Base-by-base conservation (phyloP, 345 rosid genomes). In the Eucalyptus virginea region DNA sequence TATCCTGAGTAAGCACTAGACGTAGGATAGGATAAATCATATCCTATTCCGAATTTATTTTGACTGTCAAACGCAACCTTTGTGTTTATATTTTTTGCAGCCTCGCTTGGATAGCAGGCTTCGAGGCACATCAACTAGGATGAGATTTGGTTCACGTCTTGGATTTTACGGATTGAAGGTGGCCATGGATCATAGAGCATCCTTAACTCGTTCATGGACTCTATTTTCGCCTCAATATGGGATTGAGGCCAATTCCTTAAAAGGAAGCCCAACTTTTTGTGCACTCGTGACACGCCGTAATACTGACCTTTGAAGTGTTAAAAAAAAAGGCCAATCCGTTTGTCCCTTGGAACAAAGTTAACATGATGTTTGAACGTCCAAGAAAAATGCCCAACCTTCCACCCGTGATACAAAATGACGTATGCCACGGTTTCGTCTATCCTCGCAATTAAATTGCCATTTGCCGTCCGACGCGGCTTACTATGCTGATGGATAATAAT, bases 1-100 rank as follows among this genome's bases (percentile, higher is more conserved):
- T 52, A 52, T 52, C 2, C 0, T 7, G 4, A 52, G 2, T 0
- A 52, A 52, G 5, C 2, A 52, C 0, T 2, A 0, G 0, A 52
- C 1, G 10, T 19, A 19, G 7, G 8, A 50, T 6, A 17, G 0
- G 2, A 50, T 50, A 50, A 50, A 18, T 52, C 23, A 52, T 51
- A 51, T 18, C 0, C 0, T 18, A 51, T 51, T 0, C 2, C 23
- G 10, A 7, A 52, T 52, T 52, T 52, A 19, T 52, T 5, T 0
- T 19, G 10, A 52, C 2, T 0, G 10, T 1, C 56, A 52, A 52
- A 8, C 0, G 9, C 9, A 51, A 52, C 9, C 4, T 18, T 18
- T 51, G 9, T 3, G 2, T 52, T 21, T 52, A 13, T 28, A 5
- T 13, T 13, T 12, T 60, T 28, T 28, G 9, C 3, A 4, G 69